Percentiles rank a stretch among this genome's conserved stretches.
phyloP scores from a whole-genome alignment of 495 filamentous ascomycete genomes.

The Penicillium chermesinum region DNA sequence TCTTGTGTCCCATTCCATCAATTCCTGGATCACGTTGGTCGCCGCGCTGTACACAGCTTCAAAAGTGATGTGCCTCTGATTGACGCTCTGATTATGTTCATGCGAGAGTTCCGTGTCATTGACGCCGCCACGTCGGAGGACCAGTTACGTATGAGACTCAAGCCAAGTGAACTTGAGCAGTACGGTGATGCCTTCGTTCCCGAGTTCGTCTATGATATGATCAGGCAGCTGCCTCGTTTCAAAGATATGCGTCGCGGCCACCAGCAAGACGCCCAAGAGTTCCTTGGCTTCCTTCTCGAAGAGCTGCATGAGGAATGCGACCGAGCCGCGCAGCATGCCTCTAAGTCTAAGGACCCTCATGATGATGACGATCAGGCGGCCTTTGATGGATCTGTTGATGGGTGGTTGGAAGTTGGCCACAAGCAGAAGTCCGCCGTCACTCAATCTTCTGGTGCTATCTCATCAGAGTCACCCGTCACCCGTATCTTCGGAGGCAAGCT shows the following conservation, averaged over 20 bases:
- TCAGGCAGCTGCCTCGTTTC: conserved; percentile 79
- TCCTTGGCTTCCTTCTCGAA: conserved; percentile 88
- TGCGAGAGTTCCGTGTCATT: conserved; percentile 85
- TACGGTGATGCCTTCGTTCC: conserved; percentile 90
- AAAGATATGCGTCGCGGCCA: conserved; percentile 90
- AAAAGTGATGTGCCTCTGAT: conserved; percentile 91
- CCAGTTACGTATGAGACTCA: conserved; percentile 65
- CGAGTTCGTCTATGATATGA: conserved; percentile 92
- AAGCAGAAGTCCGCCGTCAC: conserved; percentile 86
- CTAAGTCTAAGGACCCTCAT: conserved; percentile 37
- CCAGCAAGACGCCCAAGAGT: conserved; percentile 97
- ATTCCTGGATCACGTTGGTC: conserved; percentile 83
- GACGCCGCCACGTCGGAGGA: conserved; percentile 72
- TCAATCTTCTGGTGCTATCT: conserved; percentile 73
- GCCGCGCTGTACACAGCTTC: conserved; percentile 80
- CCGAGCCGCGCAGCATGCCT: conserved; percentile 59
- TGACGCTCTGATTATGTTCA: conserved; percentile 95
- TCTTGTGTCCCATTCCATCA: conserved; percentile 92
- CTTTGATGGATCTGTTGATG: conserved; percentile 38
- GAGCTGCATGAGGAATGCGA: conserved; percentile 90
- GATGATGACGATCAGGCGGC: conserved; percentile 39
- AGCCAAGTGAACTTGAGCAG: conserved; percentile 77
- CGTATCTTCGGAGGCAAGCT: conserved; percentile 93
- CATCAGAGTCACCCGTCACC: conserved; percentile 74
- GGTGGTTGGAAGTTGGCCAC: conserved; percentile 91